Base-by-base conservation (phyloP, 139 green algal species). In the Limnomonas spitsbergensis region DNA sequence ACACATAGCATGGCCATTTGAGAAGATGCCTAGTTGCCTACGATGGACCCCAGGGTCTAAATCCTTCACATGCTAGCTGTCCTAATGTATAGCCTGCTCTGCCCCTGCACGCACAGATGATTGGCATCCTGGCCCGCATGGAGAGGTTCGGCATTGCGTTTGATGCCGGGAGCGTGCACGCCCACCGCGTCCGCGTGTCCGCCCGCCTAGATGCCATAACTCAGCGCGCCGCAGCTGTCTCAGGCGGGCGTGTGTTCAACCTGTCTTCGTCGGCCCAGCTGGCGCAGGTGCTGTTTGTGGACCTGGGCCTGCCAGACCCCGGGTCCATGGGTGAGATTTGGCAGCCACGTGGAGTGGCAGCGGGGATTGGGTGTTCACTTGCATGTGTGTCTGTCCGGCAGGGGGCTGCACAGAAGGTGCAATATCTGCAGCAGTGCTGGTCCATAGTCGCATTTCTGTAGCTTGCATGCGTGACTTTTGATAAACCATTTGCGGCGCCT, bases 181-280 rank as follows among this genome's bases (percentile, higher is more conserved):
- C 9, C 35, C 66, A 73, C 39, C 40, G 24, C 0, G 40, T 9
- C 4, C 71, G 47, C 3, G 61, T 61, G 14, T 20, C 14, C 14
- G 20, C 20, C 14, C 14, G 47, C 14, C 20, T 61, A 20, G 47
- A 61, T 29, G 14, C 47, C 47, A 61, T 61, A 61, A 29, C 47
- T 14, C 47, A 20, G 14, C 20, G 14, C 14, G 47, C 47, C 14
- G 47, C 47, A 29, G 14, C 47, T 29, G 14, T 29, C 47, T 14
- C 47, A 14, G 20, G 20, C 20, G 84, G 89, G 0, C 73, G 73
- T 1, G 9, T 36, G 4, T 84, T 93, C 82, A 93, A 93, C 79
- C 77, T 93, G 24, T 70, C 67, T 61, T 85, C 71, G 53, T 68
- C 80, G 2, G 40, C 31, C 4, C 87, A 93, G 84, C 80, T 93